These are phyloP conservation scores for Schizosaccharomyces japonicus DNA, from an alignment of 805 yeast genomes.

Conservation along the genomic window DNA sequence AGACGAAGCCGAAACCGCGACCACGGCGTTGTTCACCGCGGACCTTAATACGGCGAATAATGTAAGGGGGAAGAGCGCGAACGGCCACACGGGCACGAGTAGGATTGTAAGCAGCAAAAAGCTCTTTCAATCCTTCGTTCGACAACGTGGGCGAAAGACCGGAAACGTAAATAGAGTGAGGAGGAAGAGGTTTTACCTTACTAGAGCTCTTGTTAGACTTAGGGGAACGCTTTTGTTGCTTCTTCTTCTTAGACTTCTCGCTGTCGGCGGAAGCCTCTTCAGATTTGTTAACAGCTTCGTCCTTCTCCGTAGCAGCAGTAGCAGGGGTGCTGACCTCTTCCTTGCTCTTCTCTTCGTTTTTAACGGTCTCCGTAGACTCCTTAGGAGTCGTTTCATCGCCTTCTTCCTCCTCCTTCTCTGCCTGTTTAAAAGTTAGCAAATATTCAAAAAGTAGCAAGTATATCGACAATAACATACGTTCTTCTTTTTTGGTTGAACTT, in stretches of 20 bases:
- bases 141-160: slow-evolving; percentile 1
- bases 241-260: background rate
- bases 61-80: slow-evolving; percentile 22
- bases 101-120: slow-evolving; percentile 20
- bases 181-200: slow-evolving; percentile 7
- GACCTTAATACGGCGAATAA: slow-evolving; percentile 23
- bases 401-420: slow-evolving; percentile 1
- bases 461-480: background rate
- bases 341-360: background rate
- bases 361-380: background rate
- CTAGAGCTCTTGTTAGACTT: background rate
- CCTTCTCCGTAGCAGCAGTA: background rate
- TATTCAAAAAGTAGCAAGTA: background rate
- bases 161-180: slow-evolving; percentile 33
- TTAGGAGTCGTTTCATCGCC: background rate
- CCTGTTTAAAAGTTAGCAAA: background rate
- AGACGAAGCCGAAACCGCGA: slow-evolving; percentile 40
- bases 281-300: background rate
- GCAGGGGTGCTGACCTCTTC: no score
- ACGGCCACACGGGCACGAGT: slow-evolving; percentile 37
- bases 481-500: slow-evolving; percentile 6
- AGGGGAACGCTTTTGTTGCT: background rate
- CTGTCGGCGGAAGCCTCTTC: background rate
- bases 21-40: slow-evolving; percentile 26
- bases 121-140: slow-evolving; percentile 8